phyloP scores from a whole-genome alignment of 306 rosid genomes.

The Trifolium fragiferum region DNA sequence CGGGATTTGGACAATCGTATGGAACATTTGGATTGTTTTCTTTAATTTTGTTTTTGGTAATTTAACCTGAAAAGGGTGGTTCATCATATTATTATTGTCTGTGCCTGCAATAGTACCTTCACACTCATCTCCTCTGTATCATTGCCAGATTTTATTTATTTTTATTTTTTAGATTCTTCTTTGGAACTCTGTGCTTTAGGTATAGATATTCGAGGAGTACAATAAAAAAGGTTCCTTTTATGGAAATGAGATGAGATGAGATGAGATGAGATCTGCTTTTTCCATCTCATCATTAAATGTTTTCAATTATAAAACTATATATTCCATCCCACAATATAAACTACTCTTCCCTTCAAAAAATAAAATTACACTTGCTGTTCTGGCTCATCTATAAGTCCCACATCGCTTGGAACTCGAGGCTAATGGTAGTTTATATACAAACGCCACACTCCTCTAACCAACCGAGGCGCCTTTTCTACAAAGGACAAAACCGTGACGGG shows the following conservation, averaged over 20 bases:
- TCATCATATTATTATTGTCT: slow-evolving; percentile 71
- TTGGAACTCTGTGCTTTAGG: slow-evolving; percentile 87
- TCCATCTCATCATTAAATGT: slow-evolving; percentile 55
- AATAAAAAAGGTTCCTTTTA: slow-evolving; percentile 75
- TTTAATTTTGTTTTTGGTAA: slow-evolving; percentile 37
- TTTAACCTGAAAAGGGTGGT: slow-evolving; percentile 58
- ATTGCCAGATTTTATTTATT: slow-evolving; percentile 51
- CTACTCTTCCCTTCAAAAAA: too few relatives aligned
- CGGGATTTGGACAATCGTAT: slow-evolving; percentile 26
- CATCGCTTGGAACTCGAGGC: too few relatives aligned
- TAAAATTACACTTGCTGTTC: too few relatives aligned
- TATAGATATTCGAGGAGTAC: slow-evolving; percentile 80
- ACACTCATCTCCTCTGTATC: slow-evolving; percentile 74
- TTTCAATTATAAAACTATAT: too few relatives aligned
- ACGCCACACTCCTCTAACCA: too few relatives aligned
- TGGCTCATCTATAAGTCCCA: too few relatives aligned
- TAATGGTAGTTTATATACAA: too few relatives aligned
- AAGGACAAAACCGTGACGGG: too few relatives aligned
- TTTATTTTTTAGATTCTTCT: slow-evolving; percentile 55
- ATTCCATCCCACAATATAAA: too few relatives aligned
- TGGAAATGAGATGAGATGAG: slow-evolving; percentile 81
- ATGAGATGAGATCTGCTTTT: slow-evolving; percentile 69
- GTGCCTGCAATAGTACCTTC: slow-evolving; percentile 55
- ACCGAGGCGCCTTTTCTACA: too few relatives aligned
- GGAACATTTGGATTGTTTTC: slow-evolving; percentile 33